These are phyloP conservation scores for Macrolepiota dolichaula DNA, from an alignment of 768 basidiomycete species.

Conservation along the genomic window DNA sequence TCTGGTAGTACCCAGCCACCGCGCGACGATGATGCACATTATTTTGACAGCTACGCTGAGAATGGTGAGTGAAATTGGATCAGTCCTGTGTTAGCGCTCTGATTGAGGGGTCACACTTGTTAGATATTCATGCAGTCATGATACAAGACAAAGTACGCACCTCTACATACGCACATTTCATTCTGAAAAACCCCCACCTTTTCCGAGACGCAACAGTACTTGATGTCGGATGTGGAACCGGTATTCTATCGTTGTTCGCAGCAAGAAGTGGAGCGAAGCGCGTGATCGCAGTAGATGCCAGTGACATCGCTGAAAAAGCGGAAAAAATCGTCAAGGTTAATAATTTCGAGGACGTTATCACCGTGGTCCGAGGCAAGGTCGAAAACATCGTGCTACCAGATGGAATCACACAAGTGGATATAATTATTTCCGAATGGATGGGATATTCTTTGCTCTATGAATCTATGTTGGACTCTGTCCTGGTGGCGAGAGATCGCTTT, in stretches of 20 bases:
- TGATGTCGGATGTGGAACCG: constrained; percentile 96
- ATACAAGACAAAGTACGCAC: constrained; percentile 94
- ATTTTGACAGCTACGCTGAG: constrained; percentile 86
- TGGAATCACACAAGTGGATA: constrained; percentile 73
- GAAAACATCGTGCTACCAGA: constrained; percentile 83
- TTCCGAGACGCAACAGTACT: constrained; percentile 87
- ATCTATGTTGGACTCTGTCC: constrained; percentile 95
- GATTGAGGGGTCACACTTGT: neutral
- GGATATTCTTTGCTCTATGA: constrained; percentile 90
- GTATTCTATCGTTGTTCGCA: constrained; percentile 88
- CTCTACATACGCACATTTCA: constrained; percentile 89
- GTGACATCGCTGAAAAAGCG: constrained; percentile 76
- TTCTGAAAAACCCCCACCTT: constrained; percentile 73
- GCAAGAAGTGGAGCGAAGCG: constrained; percentile 86
- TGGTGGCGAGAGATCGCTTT: constrained; percentile 85
- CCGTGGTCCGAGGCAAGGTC: constrained; percentile 86
- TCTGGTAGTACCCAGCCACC: constrained; percentile 24
- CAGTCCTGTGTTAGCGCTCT: constrained; percentile 2
- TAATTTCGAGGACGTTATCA: constrained; percentile 68
- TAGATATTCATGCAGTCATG: constrained; percentile 96
- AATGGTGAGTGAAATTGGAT: constrained; percentile 56
- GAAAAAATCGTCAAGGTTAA: constrained; percentile 77
- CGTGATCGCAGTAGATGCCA: constrained; percentile 91
- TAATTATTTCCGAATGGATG: constrained; percentile 99
- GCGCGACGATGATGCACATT: constrained; percentile 89